Evolutionary conservation across 192 early-diverging fungal species (phyloP).

Genomic region (Entophlyctis luteolus): DNA sequence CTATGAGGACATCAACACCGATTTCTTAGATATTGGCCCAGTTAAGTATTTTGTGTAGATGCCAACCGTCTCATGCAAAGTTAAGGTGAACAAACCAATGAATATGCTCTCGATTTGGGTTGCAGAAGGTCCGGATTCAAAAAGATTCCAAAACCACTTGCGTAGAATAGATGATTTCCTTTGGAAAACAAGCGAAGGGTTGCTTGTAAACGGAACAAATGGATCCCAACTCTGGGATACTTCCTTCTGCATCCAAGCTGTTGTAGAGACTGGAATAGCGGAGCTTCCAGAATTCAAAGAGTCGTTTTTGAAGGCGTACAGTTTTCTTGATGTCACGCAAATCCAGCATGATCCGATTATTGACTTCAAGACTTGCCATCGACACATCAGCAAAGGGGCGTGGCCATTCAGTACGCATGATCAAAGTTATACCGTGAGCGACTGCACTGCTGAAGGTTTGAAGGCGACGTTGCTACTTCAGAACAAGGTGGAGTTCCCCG

Average conservation of each 20-base stretch:
- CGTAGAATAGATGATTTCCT: conserved; percentile 76
- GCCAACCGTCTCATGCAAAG: not conserved
- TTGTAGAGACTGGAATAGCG: conserved; percentile 70
- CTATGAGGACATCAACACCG: conserved; percentile 85
- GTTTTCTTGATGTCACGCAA: conserved; percentile 76
- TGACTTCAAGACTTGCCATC: conserved; percentile 65
- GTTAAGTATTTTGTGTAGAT: conserved; percentile 31
- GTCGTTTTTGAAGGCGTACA: conserved; percentile 62
- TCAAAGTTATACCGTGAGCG: conserved; percentile 93
- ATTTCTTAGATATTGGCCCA: conserved; percentile 85
- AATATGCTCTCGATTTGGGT: conserved; percentile 86
- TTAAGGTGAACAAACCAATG: conserved; percentile 79
- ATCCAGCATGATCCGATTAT: conserved; percentile 70
- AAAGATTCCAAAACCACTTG: conserved; percentile 70
- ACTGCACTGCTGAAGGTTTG: conserved; percentile 90
- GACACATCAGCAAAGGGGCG: conserved; percentile 82
- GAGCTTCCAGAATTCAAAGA: conserved; percentile 65
- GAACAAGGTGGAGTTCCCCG: conserved; percentile 9
- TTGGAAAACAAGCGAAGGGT: conserved; percentile 86
- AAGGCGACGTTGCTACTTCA: conserved; percentile 57
- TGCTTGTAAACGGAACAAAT: conserved; percentile 95
- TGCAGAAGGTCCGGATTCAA: conserved; percentile 79
- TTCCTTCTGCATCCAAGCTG: conserved; percentile 80
- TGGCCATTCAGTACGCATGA: conserved; percentile 95
- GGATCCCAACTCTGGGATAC: conserved; percentile 98